phyloP scores from a whole-genome alignment of 305 asterid genomes.

The Salvia sclarea region DNA sequence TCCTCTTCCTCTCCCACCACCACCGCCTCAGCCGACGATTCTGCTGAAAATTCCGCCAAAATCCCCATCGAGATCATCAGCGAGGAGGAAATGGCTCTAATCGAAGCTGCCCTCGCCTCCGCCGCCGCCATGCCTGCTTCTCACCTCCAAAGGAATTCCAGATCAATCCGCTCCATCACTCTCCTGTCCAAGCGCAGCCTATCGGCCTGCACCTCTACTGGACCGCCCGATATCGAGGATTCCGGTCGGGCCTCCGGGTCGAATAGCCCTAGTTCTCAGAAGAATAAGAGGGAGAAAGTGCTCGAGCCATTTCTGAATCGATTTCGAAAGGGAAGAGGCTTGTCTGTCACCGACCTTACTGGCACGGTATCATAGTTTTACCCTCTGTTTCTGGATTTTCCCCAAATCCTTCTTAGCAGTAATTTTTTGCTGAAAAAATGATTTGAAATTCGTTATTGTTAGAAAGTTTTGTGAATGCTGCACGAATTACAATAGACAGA shows the following conservation, averaged over 20 bases:
- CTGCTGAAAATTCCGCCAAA: slow-evolving; percentile 25
- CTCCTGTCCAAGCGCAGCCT: slow-evolving; percentile 57
- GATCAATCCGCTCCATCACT: slow-evolving; percentile 56
- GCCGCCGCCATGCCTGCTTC: slow-evolving; percentile 40
- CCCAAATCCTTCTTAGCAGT: neutral
- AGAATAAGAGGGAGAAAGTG: slow-evolving; percentile 39
- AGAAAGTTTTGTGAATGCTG: neutral
- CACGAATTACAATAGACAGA: neutral
- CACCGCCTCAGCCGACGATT: neutral
- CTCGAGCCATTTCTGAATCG: slow-evolving; percentile 55
- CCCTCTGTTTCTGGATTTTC: neutral
- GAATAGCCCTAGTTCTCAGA: slow-evolving; percentile 34
- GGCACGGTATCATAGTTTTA: slow-evolving; percentile 53
- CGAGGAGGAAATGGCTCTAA: slow-evolving; percentile 58
- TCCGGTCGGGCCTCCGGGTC: slow-evolving; percentile 38
- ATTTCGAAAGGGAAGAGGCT: slow-evolving; percentile 63
- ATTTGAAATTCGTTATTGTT: neutral
- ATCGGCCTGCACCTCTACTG: slow-evolving; percentile 44
- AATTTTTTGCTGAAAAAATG: neutral
- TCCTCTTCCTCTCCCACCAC: slow-evolving; percentile 32
- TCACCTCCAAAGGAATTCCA: slow-evolving; percentile 31
- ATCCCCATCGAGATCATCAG: slow-evolving; percentile 62
- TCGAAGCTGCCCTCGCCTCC: slow-evolving; percentile 55
- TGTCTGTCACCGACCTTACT: slow-evolving; percentile 79
- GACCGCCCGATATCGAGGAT: slow-evolving; percentile 69